Base-by-base conservation (phyloP, 306 rosid species). In the Nissolia schottii region DNA sequence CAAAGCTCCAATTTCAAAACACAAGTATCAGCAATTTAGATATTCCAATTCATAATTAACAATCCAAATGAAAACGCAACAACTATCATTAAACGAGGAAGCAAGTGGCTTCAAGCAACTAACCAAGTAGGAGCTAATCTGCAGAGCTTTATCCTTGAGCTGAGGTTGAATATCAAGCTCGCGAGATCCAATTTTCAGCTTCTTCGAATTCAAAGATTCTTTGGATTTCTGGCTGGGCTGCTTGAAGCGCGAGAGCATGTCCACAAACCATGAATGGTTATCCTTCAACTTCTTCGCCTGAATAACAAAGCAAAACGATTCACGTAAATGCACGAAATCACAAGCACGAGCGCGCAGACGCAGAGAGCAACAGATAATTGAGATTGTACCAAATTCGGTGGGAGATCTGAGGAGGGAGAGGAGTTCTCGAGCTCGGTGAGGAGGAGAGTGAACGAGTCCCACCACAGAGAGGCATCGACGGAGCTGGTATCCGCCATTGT, bases 381-480 rank as follows among this genome's bases (percentile, higher is more conserved):
- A 68, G 65, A 58, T 29, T 41, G 22, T 82, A 93, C 98, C 87
- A 93, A 76, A 71, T 79, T 81, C 7, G 76, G 84, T 29, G 97
- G 89, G 67, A 87, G 91, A 59, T 85, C 84, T 28, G 88, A 79
- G 48, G 92, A 85, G 46, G 86, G 85, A 50, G 97, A 46, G 11
- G 81, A 86, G 40, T 83, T 85, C 38, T 93, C 98, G 5, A 93
- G 92, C 51, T 93, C 94, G 3, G 94, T 58, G 51, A 91, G 75
- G 43, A 93, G 70, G 27, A 80, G 58, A 70, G 83, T 59, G 88
- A 93, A 93, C 7, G 97, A 81, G 72, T 91, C 98, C 98, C 98
- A 93, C 97, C 96, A 93, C 18, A 91, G 88, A 64, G 96, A 83
- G 15, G 91, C 80, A 22, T 93, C 96, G n/a, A 89, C 75, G 60